Evolutionary conservation across 202 grass and related monocot genomes (phyloP), one percentile per base, ranked within the genome.

Genomic region (Hordeum pubiflorum): DNA sequence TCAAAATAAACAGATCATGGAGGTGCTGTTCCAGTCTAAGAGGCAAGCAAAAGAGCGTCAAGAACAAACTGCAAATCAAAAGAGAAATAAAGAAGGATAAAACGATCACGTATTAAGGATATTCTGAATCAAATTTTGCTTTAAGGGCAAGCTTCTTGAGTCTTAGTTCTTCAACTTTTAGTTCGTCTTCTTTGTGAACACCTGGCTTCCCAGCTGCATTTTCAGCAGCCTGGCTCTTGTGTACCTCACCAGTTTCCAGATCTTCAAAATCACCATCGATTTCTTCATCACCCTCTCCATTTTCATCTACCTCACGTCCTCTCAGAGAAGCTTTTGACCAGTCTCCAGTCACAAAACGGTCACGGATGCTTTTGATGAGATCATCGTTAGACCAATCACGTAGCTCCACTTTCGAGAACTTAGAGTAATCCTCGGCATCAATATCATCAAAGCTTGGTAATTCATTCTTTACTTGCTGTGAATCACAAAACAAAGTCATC

Each of bases 191-290:
- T 61, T 77, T 86, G 55, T 66, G 18, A 64, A 65, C 27, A 41
- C 48, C 79, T 72, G 64, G 74, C 63, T 75, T 80, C 63, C 39
- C 76, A 52, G 74, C 44, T 74, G 34, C 48, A 87, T 63, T 83
- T 81, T 79, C 80, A 60, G 24, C 74, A 71, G 63, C 10, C 63
- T 85, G 39, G 22, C 74, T 73, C 71, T 50, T 87, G 79, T 91
- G 77, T 69, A 89, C 83, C 85, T 91, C 88, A 76, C 96, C 92
- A 83, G 96, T 95, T 85, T 99, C 90, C 76, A 95, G 70, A 85
- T 99, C 96, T 95, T 99, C 96, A 81, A 93, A 91, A 85, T 99
- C 92, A 58, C 93, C 96, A 90, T 85, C 88, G 58, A 84, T 10
- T 58, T 83, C 81, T 82, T 86, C 90, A 78, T 88, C 88, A 80